Percentiles rank a stretch among this genome's conserved stretches.
phyloP scores from a whole-genome alignment of 495 filamentous ascomycete species.

The Cercophora samala region DNA sequence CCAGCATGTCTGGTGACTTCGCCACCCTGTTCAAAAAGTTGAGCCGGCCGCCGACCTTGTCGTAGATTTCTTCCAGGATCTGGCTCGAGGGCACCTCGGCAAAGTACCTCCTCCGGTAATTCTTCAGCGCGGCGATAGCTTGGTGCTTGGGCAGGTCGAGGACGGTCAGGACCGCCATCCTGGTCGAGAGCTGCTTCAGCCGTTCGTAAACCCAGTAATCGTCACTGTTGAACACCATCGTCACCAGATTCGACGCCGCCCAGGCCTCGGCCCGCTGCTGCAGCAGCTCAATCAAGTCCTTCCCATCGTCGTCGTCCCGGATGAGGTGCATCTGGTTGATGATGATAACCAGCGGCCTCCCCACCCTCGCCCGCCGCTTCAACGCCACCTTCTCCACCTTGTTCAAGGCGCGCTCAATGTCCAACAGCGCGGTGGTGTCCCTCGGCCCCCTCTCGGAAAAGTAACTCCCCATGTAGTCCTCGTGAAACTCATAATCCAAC shows the following conservation, averaged over 20 bases:
- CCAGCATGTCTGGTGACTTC: constrained; percentile 70
- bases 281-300: constrained; percentile 86
- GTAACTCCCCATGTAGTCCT: constrained; percentile 89
- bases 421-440: constrained; percentile 83
- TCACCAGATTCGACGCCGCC: constrained; percentile 85
- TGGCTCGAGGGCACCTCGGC: constrained; percentile 52
- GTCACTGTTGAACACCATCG: constrained; percentile 87
- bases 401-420: constrained; percentile 95
- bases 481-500: constrained; percentile 85
- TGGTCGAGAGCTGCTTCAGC: constrained; percentile 81
- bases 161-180: constrained; percentile 87
- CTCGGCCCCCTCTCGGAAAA: constrained; percentile 92
- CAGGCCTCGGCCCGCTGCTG: constrained; percentile 95
- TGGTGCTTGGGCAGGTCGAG: constrained; percentile 72
- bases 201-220: constrained; percentile 98
- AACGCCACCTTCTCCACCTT: constrained; percentile 95
- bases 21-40: constrained; percentile 85
- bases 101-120: constrained; percentile 70
- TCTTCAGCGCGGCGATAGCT: constrained; percentile 69
- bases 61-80: constrained; percentile 71
- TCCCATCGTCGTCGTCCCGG: constrained; percentile 84
- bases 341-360: constrained; percentile 76
- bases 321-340: constrained; percentile 89
- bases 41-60: constrained; percentile 79
- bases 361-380: constrained; percentile 52